Base-by-base conservation (phyloP, 257 asterid species). In the Lycium ferocissimum region DNA sequence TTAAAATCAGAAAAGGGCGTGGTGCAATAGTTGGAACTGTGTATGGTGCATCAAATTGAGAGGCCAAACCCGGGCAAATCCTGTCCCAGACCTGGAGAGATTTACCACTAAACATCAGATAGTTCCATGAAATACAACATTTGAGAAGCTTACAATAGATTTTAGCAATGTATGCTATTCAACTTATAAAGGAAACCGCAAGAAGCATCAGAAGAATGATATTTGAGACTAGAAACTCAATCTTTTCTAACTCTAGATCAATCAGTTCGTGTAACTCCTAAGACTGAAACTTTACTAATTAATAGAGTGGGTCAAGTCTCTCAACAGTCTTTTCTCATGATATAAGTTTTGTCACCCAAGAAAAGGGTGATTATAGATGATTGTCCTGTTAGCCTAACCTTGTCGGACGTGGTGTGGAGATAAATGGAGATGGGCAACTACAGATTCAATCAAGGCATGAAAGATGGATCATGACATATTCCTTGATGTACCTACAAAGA, bases 51-150 rank as follows among this genome's bases (percentile, higher is more conserved):
- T 96, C 98, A 49, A 95, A 96, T 47, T 11, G 72, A 43, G 98
- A 92, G 67, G 90, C 93, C 89, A 96, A 89, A 86, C 95, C 97
- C 14, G 99, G 98, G 85, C 98, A 98, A 84, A 93, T 96, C 86
- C 95, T 91, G 76, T 93, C 92, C 98, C 99, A 96, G 69, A 94
- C 99, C 99, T 96, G 91, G 79, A 71, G 11, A 79, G 49, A 71
- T 73, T 83, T 40, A 47, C 79, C 18, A 43, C 0, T 4, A 71
- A 71, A 71, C 18, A 43, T 71, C 37, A 43, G 79, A 71, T 71
- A 71, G 18, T 43, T 43, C 57, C 56, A 17, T 71, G 43, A 26
- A 65, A 65, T 18, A 40, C 7, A 70, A 3, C 33, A 38, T 69
- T 7, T 37, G 53, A 70, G 53, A 70, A 15, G 33, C 33, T 9